Evolutionary conservation across 2,329 filamentous ascomycete genomes (phyloP).

Genomic region (Chrysosporium queenslandicum): DNA sequence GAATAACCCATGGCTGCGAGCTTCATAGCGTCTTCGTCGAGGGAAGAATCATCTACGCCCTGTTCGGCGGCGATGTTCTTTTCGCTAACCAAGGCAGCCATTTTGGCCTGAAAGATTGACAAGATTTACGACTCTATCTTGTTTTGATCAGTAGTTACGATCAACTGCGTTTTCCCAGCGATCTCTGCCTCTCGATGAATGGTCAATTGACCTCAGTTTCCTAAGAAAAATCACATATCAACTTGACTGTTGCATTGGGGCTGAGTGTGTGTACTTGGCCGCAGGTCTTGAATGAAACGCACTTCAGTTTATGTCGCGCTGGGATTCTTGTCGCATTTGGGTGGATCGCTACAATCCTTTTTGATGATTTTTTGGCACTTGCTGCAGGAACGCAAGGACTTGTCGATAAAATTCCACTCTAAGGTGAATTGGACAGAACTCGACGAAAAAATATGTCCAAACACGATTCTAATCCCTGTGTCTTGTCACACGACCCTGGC

Average conservation of each 20-base stretch:
- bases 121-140: not conserved
- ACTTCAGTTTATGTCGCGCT: constrained; percentile 6
- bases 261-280: not conserved
- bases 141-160: not conserved
- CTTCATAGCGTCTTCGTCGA: constrained; percentile 35
- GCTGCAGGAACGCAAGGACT: not conserved
- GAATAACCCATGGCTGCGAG: constrained; percentile 42
- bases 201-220: not conserved
- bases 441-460: not conserved
- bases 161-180: not conserved
- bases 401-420: not conserved
- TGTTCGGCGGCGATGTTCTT: constrained; percentile 3
- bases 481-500: not conserved
- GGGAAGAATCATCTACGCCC: constrained; percentile 6
- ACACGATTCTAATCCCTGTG: constrained; percentile 1
- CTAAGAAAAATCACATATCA: constrained; percentile 6
- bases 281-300: not conserved
- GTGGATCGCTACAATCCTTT: constrained; percentile 5
- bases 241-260: constrained; percentile 7
- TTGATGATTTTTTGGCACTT: not conserved
- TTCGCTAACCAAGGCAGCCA: not conserved
- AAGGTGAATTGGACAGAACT: not conserved
- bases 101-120: not conserved
- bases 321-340: constrained; percentile 9
- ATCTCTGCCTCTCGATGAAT: not conserved